These are phyloP conservation scores for Diatrype stigma DNA, from an alignment of 2,329 filamentous ascomycete species.

Conservation along the genomic window DNA sequence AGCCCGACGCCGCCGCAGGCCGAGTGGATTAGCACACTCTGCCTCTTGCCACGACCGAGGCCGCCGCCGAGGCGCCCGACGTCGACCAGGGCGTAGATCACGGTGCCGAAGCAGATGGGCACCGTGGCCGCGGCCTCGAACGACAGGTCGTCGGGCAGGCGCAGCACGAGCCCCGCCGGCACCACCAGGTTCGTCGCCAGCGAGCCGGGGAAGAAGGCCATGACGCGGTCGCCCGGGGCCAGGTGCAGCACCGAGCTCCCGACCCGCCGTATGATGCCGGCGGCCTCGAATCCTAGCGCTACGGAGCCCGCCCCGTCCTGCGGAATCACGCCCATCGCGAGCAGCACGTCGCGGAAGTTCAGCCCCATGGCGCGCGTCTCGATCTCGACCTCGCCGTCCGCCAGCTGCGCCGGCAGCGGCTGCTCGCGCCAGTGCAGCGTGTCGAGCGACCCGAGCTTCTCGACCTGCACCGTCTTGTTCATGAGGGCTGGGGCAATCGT, in stretches of 20 bases:
- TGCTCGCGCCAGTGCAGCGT: constrained; percentile 15
- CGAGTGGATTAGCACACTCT: constrained; percentile 18
- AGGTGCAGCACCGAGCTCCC: constrained; percentile 11
- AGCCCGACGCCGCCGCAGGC: constrained; percentile 18
- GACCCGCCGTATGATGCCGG: constrained; percentile 9
- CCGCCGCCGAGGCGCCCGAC: constrained; percentile 9
- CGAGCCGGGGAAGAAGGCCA: constrained; percentile 12
- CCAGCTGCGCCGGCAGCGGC: constrained; percentile 1
- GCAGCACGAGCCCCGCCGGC: constrained; percentile 9
- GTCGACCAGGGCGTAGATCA: constrained; percentile 12
- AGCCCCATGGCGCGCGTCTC: constrained; percentile 13
- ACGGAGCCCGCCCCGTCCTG: constrained; percentile 16
- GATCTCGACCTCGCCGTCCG: constrained; percentile 12
- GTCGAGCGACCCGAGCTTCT: constrained; percentile 13
- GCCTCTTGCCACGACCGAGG: no score
- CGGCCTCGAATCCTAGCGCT: constrained; percentile 11
- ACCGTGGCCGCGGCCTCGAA: constrained; percentile 14
- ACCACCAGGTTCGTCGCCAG: constrained; percentile 7
- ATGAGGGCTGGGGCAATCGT: background rate
- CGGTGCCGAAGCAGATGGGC: constrained; percentile 15
- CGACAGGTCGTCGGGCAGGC: constrained; percentile 11
- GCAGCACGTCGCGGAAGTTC: constrained; percentile 16
- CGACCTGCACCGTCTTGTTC: constrained; percentile 11
- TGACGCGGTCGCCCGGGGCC: constrained; percentile 10
- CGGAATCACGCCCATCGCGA: constrained; percentile 10